Evolutionary conservation across 2,329 filamentous ascomycete species (phyloP).

Genomic region (Cadophora sp.): DNA sequence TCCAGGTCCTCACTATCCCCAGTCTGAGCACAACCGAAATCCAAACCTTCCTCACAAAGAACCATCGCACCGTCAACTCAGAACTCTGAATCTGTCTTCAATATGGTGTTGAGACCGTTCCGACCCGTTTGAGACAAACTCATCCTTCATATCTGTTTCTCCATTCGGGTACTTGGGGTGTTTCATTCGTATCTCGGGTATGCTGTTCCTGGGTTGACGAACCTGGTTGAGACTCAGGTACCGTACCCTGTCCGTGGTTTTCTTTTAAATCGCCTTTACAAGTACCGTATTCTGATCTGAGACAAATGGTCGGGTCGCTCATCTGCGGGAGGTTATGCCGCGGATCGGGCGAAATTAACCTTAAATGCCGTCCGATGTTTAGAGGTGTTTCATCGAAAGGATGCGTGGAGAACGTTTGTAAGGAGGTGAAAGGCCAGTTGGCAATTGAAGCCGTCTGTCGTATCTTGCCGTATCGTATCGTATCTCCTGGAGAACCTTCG

Average conservation of each 20-base stretch:
- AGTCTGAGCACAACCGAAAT: background rate
- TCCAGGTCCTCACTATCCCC: background rate
- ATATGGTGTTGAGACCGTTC: background rate
- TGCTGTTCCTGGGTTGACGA: background rate
- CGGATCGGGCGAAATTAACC: background rate
- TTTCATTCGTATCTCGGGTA: background rate
- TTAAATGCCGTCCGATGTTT: slow-evolving; percentile 6
- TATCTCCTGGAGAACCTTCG: background rate
- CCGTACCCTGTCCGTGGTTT: background rate
- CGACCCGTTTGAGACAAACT: slow-evolving; percentile 13
- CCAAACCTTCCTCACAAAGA: slow-evolving; percentile 10
- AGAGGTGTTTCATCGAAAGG: slow-evolving; percentile 5
- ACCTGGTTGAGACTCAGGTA: background rate
- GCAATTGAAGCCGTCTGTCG: no score
- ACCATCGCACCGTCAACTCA: background rate
- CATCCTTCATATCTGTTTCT: slow-evolving; percentile 12
- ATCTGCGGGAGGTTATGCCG: slow-evolving; percentile 10
- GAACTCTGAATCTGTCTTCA: background rate
- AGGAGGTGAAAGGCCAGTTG: background rate
- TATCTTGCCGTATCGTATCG: no score
- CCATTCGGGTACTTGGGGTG: background rate
- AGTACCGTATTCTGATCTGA: background rate
- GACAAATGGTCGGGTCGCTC: background rate
- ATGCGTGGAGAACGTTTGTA: background rate
- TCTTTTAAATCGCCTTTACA: background rate